Percentiles rank a stretch among this genome's conserved stretches.
These are phyloP conservation scores for Fusarium pininemorale DNA, from an alignment of 2,329 filamentous ascomycete species.

Conservation along the genomic window DNA sequence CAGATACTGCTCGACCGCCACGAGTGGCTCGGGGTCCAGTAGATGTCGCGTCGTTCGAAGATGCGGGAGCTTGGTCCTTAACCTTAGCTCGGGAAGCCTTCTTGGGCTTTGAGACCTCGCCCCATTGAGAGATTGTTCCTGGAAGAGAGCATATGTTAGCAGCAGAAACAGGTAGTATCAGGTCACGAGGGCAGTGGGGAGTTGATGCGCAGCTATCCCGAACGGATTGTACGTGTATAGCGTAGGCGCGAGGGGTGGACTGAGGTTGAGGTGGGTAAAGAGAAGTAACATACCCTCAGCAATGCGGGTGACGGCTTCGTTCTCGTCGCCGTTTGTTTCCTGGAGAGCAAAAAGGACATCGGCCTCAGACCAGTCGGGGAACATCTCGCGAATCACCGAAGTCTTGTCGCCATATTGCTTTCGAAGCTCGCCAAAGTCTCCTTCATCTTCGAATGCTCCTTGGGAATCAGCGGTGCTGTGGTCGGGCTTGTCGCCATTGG, in stretches of 20 bases:
- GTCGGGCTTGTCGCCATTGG: constrained; percentile 75
- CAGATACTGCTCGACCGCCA: constrained; percentile 69
- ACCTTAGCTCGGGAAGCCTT: constrained; percentile 80
- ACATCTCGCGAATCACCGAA: constrained; percentile 87
- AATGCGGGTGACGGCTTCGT: constrained; percentile 79
- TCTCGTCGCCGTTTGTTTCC: constrained; percentile 84
- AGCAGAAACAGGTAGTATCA: constrained; percentile 1
- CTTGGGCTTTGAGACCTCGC: constrained; percentile 82
- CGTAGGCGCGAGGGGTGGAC: constrained; percentile 25
- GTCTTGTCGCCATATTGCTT: constrained; percentile 86
- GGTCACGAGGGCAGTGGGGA: not conserved
- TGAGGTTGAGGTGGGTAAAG: constrained; percentile 19
- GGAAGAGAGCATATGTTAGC: constrained; percentile 43
- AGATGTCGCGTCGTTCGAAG: constrained; percentile 58
- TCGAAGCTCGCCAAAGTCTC: constrained; percentile 91
- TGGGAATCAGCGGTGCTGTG: constrained; percentile 68
- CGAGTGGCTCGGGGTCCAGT: constrained; percentile 60
- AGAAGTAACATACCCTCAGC: constrained; percentile 70
- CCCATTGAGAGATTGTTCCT: constrained; percentile 86
- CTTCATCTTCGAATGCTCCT: constrained; percentile 77
- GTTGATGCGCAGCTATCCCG: constrained; percentile 8
- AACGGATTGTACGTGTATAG: constrained; percentile 15
- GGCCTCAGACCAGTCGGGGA: constrained; percentile 93
- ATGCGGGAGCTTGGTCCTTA: constrained; percentile 67
- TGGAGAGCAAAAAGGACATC: constrained; percentile 93